Base-by-base conservation (phyloP, 257 asterid genomes). In the Solanum infundibuliforme region DNA sequence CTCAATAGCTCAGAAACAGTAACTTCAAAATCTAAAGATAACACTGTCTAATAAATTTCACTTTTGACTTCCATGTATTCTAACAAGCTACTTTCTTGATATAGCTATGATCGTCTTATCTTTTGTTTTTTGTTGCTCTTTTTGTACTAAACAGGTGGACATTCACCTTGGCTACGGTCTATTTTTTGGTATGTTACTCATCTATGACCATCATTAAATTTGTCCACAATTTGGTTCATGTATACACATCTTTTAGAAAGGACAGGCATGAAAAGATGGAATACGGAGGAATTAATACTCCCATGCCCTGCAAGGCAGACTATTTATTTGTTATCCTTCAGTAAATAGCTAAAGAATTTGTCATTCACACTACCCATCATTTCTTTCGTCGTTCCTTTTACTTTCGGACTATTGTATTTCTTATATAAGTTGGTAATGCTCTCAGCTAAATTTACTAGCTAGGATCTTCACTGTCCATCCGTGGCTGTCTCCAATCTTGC, bases 61-160 rank as follows among this genome's bases (percentile, higher is more conserved):
- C 34, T 77, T 77, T 43, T 41, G 65, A 77, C 84, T 41, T 74
- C 52, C 34, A 25, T 25, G 27, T 79, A 79, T 79, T 23, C 31
- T 48, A 29, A 29, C 68, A 46, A 29, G 66, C 68, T 81, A 48
- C 32, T 81, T 27, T 81, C 36, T 27, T 81, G 31, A 81, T 48
- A 46, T 14, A 48, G 34, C 31, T 81, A 48, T 48, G 29, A 81
- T 81, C 20, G 7, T 48, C 69, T 48, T 48, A 10, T 81, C 69
- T 46, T 81, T 29, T 46, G 29, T 60, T 81, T 81, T 81, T 81
- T 38, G 6, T 87, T 74, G 21, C 68, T 87, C 66, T 79, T 90
- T 90, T 85, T 85, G 85, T 92, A 79, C 91, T 76, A 76, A 92
- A 91, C 94, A 95, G 99, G 95, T 97, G 98, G 98, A 97, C 99